These are phyloP conservation scores for Phytopythium litorale DNA, from an alignment of 352 stramenopile genomes.

Conservation along the genomic window DNA sequence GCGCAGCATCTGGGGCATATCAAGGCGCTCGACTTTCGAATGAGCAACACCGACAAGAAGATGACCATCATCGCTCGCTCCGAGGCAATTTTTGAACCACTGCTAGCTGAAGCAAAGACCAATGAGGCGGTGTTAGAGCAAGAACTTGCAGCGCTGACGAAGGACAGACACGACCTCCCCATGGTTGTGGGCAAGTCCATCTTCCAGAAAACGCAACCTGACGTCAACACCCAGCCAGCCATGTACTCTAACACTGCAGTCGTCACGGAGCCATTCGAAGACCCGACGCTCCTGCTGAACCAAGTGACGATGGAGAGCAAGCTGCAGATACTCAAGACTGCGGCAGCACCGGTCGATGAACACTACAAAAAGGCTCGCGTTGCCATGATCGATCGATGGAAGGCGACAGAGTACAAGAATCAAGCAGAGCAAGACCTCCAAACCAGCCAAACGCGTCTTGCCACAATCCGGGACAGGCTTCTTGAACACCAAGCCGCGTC, in stretches of 20 bases:
- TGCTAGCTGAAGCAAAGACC: constrained; percentile 25
- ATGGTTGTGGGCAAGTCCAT: constrained; percentile 59
- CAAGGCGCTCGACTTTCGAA: constrained; percentile 31
- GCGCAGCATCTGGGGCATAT: constrained; percentile 48
- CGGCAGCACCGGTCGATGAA: constrained; percentile 40
- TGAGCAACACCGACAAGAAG: constrained; percentile 43
- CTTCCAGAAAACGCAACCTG: constrained; percentile 19
- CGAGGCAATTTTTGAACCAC: constrained; percentile 30
- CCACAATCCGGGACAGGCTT: constrained; percentile 45
- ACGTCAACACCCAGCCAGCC: not conserved
- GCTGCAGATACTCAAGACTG: constrained; percentile 51
- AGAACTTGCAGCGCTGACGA: constrained; percentile 25
- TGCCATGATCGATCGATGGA: constrained; percentile 31
- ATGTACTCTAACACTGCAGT: not conserved
- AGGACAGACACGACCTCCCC: constrained; percentile 35
- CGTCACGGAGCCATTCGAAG: constrained; percentile 17
- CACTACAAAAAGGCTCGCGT: constrained; percentile 49
- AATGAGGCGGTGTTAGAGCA: constrained; percentile 18
- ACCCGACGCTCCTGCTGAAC: constrained; percentile 36
- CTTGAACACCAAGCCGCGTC: constrained; percentile 44
- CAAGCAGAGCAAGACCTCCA: constrained; percentile 52
- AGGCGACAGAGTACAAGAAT: not conserved
- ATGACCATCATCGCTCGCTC: constrained; percentile 37
- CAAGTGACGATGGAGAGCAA: constrained; percentile 64
- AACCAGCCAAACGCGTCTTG: constrained; percentile 45